Evolutionary conservation across 495 filamentous ascomycete species (phyloP).

Genomic region (Cairneyella variabilis): DNA sequence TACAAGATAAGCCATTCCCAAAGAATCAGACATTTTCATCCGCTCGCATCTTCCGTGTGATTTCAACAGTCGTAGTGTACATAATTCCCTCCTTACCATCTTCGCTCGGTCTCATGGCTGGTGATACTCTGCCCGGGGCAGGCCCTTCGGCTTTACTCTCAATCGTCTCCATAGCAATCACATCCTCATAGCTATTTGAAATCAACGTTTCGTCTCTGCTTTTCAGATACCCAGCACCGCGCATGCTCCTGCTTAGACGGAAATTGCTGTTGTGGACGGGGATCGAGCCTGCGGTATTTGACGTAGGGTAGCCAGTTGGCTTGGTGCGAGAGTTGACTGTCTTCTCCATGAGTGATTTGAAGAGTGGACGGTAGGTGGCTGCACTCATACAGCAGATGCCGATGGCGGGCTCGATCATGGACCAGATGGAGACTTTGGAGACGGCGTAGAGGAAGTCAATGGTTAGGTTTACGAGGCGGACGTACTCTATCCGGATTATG

Average conservation of each 20-base stretch:
- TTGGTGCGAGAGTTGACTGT: not conserved
- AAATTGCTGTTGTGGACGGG: not conserved
- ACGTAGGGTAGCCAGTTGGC: not conserved
- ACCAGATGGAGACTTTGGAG: conserved; percentile 16
- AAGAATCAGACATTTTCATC: conserved; percentile 1
- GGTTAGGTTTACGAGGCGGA: conserved; percentile 19
- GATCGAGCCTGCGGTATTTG: not conserved
- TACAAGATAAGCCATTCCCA: too few relatives aligned
- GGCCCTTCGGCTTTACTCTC: not conserved
- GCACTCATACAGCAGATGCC: conserved; percentile 14
- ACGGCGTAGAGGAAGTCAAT: conserved; percentile 11
- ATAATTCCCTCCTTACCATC: conserved; percentile 2
- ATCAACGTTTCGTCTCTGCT: not conserved
- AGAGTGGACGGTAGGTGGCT: conserved; percentile 12
- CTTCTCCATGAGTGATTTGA: conserved; percentile 2
- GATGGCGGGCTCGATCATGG: conserved; percentile 16
- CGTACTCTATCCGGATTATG: conserved; percentile 33
- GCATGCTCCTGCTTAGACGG: not conserved
- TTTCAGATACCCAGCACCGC: not conserved
- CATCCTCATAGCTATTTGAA: not conserved
- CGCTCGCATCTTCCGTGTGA: not conserved
- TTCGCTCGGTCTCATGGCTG: not conserved
- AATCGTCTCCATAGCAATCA: not conserved
- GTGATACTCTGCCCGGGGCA: not conserved
- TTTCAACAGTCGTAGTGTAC: conserved; percentile 7